Conservation (phyloP, 768 basidiomycete genomes). For the Rhodocollybia butyracea region DNA sequence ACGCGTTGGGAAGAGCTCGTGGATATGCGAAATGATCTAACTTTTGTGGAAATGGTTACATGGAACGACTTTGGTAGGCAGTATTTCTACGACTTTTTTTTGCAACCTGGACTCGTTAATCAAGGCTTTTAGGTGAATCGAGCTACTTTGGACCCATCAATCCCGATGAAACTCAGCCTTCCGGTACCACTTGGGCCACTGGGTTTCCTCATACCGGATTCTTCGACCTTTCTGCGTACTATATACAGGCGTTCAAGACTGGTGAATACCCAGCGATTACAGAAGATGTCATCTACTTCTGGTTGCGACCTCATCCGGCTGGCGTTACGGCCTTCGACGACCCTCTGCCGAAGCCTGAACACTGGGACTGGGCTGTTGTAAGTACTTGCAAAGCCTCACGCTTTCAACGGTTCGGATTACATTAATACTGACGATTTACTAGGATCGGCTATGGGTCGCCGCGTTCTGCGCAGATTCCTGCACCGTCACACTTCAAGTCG, state of each 20-base stretch:
- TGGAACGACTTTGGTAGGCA: conserved; percentile 49
- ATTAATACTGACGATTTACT: conserved; percentile 46
- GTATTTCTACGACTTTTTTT: conserved; percentile 41
- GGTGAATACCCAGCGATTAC: conserved; percentile 57
- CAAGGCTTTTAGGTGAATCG: too few species aligned
- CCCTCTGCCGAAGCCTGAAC: conserved; percentile 41
- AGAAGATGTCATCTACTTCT: conserved; percentile 48
- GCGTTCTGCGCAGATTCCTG: conserved; percentile 53
- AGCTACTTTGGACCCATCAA: too few species aligned
- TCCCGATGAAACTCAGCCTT: not conserved
- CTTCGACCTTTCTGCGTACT: conserved; percentile 63
- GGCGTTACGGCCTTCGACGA: conserved; percentile 42
- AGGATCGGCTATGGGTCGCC: conserved; percentile 66
- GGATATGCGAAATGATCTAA: conserved; percentile 46
- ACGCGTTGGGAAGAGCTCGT: conserved; percentile 73
- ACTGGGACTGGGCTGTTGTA: conserved; percentile 52
- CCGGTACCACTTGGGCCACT: conserved; percentile 38
- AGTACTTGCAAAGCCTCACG: conserved; percentile 11
- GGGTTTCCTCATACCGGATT: conserved; percentile 49
- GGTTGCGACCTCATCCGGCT: conserved; percentile 66
- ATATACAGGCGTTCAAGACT: conserved; percentile 65
- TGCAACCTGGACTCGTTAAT: conserved; percentile 24
- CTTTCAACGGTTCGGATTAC: conserved; percentile 29
- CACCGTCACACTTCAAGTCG: conserved; percentile 48
- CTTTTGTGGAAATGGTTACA: conserved; percentile 65